These are phyloP conservation scores for Globisporangium iwayamae DNA, from an alignment of 352 stramenopile genomes.

Conservation along the genomic window DNA sequence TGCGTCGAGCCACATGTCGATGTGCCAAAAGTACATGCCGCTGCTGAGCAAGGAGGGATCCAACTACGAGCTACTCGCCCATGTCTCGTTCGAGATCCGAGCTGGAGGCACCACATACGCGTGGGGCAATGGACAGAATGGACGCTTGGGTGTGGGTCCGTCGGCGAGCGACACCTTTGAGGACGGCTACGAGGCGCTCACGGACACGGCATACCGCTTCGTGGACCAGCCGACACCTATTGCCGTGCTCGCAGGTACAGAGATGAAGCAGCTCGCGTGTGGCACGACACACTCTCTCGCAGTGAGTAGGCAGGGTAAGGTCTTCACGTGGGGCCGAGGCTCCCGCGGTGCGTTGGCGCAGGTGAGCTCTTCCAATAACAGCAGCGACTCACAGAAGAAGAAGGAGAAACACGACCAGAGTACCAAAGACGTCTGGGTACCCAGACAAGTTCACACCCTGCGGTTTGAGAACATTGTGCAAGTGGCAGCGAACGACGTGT, in stretches of 20 bases:
- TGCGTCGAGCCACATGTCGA: constrained; percentile 19
- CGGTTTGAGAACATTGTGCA: constrained; percentile 47
- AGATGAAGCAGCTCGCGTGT: constrained; percentile 46
- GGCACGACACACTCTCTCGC: constrained; percentile 53
- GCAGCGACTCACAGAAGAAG: neutral
- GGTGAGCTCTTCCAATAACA: neutral
- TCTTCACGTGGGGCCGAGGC: constrained; percentile 65
- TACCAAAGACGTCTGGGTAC: constrained; percentile 34
- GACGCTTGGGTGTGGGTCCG: constrained; percentile 45
- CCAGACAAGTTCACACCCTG: constrained; percentile 38
- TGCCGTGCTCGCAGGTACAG: constrained; percentile 38
- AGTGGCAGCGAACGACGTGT: constrained; percentile 51
- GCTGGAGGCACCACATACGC: constrained; percentile 54
- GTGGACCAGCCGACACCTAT: constrained; percentile 38
- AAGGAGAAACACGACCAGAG: constrained; percentile 6
- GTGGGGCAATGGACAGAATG: constrained; percentile 61
- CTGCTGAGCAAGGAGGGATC: constrained; percentile 22
- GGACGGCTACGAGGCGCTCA: constrained; percentile 72
- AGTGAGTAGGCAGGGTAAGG: constrained; percentile 38
- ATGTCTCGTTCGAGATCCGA: constrained; percentile 45
- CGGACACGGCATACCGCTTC: constrained; percentile 57
- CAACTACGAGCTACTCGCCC: constrained; percentile 38
- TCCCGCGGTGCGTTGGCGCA: constrained; percentile 44
- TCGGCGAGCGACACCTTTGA: constrained; percentile 25
- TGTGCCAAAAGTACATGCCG: constrained; percentile 23